Evolutionary conservation across 441 rosid genomes (phyloP).

Genomic region (Euphorbia celastroides): DNA sequence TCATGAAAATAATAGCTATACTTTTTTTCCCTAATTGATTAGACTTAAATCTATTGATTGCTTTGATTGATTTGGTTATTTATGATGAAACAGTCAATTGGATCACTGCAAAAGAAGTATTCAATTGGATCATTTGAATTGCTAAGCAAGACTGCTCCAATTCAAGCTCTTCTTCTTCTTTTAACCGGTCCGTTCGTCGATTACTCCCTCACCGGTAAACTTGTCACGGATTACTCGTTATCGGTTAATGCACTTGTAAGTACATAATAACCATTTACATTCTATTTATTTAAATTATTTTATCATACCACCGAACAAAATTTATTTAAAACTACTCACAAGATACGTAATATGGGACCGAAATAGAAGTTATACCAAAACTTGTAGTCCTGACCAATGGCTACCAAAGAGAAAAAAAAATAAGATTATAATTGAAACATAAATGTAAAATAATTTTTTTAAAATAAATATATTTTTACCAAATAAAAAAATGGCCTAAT

Average conservation of each 20-base stretch:
- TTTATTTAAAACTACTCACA: too few relatives aligned
- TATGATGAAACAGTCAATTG: slow-evolving; percentile 56
- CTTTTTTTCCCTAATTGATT: neutral
- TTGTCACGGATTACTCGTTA: slow-evolving; percentile 55
- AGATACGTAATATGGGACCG: neutral
- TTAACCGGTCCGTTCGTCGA: slow-evolving; percentile 82
- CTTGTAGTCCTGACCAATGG: neutral
- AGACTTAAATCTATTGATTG: too few relatives aligned
- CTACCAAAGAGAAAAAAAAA: neutral
- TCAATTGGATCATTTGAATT: slow-evolving; percentile 89
- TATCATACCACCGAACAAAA: too few relatives aligned
- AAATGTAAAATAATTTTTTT: too few relatives aligned
- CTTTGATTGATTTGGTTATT: neutral
- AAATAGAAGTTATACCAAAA: neutral
- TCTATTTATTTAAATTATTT: too few relatives aligned
- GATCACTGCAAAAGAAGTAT: slow-evolving; percentile 88
- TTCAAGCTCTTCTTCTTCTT: slow-evolving; percentile 84
- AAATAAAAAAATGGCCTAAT: too few relatives aligned
- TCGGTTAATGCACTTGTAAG: slow-evolving; percentile 67
- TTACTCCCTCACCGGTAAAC: slow-evolving; percentile 57
- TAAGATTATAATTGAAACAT: too few relatives aligned
- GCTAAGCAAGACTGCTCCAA: slow-evolving; percentile 94
- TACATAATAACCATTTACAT: neutral
- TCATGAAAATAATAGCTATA: neutral
- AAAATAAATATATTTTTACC: too few relatives aligned